Evolutionary conservation across 1,284 basidiomycete genomes (phyloP), one percentile per base, ranked within the genome.

Genomic region (Volvariella volvacea): DNA sequence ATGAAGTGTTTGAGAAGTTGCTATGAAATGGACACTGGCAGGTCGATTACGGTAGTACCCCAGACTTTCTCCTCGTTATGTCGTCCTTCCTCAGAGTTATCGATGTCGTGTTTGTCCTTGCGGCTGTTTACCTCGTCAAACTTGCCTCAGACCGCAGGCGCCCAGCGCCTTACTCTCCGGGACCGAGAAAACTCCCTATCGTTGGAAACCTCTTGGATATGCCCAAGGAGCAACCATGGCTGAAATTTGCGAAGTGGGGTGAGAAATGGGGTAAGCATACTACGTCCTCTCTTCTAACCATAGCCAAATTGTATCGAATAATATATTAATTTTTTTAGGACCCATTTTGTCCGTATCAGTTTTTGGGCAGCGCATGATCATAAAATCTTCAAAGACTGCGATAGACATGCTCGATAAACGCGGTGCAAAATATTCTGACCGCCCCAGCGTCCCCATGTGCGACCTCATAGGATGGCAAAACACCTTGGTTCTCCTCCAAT

Each of bases 211-310:
- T 68, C 10, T 52, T 65, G 31, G 63, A 71, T 39, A 61, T 76
- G 57, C 65, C 73, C 0, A 47, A 53, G 1, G 48, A 60, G 33
- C 60, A 59, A 41, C 62, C 62, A 12, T 75, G 72, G 73, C 56
- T 67, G 36, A 62, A 61, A 0, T 71, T 69, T 48, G 59, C 68
- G 4, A 57, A 71, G 20, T 70, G 73, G 71, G 62, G 70, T n/a
- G 54, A 59, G 34, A 63, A 62, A 57, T 73, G 61, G 45, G 71
- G 72, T 63, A 51, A n/a, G n/a, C 1, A 60, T 51, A 10, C 42
- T 15, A 10, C 22, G 10, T 25, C 8, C 31, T 10, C 3, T n/a
- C n/a, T n/a, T n/a, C n/a, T n/a, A n/a, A n/a, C n/a, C n/a, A n/a
- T n/a, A n/a, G n/a, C 25, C 6, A 6, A 28, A 6, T 28, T 28